Evolutionary conservation across 805 yeast species (phyloP), one percentile per base, ranked within the genome.

Genomic region (Clavispora carvajalis): DNA sequence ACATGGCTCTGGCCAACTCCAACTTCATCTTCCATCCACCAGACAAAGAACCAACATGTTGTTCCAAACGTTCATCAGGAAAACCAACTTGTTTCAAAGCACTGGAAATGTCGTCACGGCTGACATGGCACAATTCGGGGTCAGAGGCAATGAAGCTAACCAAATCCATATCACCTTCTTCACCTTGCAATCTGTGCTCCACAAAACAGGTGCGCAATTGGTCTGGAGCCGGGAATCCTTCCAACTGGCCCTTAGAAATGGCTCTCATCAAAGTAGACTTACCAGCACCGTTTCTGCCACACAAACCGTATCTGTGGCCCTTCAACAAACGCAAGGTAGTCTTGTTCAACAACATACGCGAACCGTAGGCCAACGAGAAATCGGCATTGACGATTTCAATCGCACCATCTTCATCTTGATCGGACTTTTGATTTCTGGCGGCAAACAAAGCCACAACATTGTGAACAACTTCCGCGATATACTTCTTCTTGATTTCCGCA

Each of bases 11-110:
- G n/a, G 98, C 99, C 57, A 91, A 74, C 68, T 90, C 98, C 53
- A 91, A 77, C 70, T 91, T 91, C 99, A 91, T 91, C 69, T 93
- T 93, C 99, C 99, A 91, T 65, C 99, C 99, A 66, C 99, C 99
- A 33, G 96, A 87, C 44, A 91, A 72, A 2, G 97, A 86, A 29
- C 96, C 96, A 43, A 93, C 96, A 35, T 86, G 77, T 68, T 90
- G 97, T 22, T 77, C 76, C 62, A 95, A 78, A 71, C 96, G 81
- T 59, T 82, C 91, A 41, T 84, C 93, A 51, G 93, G 82, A 64
- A 91, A 91, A 2, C 98, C 98, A 63, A 91, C 98, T 37, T 78
- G 79, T 34, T 69, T 80, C 45, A 91, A 74, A 21, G 96, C 96
- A 1, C 57, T 59, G 12, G 95, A 65, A 58, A 91, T 87, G 40